These are phyloP conservation scores for Blastobotrys malaysiensis DNA, from an alignment of 1,139 yeast genomes.

Conservation along the genomic window DNA sequence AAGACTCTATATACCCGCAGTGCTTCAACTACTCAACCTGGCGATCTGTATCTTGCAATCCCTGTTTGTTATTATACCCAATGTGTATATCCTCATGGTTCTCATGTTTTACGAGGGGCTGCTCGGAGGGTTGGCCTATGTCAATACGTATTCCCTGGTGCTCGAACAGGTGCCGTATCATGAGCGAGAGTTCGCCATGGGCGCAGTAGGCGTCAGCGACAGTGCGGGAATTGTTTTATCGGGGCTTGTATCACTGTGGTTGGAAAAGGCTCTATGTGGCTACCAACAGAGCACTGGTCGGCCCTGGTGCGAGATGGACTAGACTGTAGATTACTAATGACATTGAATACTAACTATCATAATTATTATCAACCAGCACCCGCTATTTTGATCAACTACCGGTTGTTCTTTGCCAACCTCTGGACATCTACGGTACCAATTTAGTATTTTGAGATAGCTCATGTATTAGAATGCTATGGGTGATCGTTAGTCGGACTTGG, in stretches of 20 bases:
- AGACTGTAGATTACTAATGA: slow-evolving; percentile 3
- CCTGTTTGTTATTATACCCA: slow-evolving; percentile 51
- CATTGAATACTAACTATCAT: neutral
- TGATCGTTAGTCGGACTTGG: slow-evolving; percentile 6
- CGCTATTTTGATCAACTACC: too few species aligned
- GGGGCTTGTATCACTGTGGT: slow-evolving; percentile 65
- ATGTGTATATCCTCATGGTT: slow-evolving; percentile 56
- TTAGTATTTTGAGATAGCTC: too few species aligned
- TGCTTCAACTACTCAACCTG: slow-evolving; percentile 66
- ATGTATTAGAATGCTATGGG: neutral
- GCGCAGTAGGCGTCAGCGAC: slow-evolving; percentile 90
- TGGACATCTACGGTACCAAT: too few species aligned
- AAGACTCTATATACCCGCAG: slow-evolving; percentile 55
- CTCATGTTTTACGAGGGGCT: slow-evolving; percentile 78
- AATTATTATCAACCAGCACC: too few species aligned
- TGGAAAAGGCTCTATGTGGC: slow-evolving; percentile 68
- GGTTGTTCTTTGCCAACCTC: too few species aligned
- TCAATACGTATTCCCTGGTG: slow-evolving; percentile 77
- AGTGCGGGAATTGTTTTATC: slow-evolving; percentile 83
- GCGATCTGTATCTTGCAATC: slow-evolving; percentile 59
- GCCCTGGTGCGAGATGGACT: slow-evolving; percentile 36
- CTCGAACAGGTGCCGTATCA: slow-evolving; percentile 52
- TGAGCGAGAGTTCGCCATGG: slow-evolving; percentile 81
- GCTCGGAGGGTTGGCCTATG: slow-evolving; percentile 85
- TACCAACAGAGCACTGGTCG: slow-evolving; percentile 47